Conservation (phyloP, 352 stramenopile genomes). For the Peronospora belbahrii region DNA sequence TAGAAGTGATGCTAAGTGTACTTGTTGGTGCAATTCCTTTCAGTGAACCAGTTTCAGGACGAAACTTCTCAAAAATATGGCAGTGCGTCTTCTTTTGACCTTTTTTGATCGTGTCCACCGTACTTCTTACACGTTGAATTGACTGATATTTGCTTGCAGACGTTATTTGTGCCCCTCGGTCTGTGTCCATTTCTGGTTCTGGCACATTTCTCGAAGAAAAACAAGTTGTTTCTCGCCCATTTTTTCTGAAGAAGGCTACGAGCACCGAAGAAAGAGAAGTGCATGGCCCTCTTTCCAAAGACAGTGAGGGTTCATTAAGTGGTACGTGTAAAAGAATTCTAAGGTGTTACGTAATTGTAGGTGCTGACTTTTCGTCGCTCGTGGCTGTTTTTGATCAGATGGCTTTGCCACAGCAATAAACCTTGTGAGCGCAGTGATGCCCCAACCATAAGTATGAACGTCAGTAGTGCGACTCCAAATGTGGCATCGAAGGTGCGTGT, state of each 20-base stretch:
- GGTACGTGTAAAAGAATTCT: slow-evolving; percentile 21
- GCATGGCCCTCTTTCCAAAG: slow-evolving; percentile 9
- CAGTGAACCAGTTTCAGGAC: slow-evolving; percentile 42
- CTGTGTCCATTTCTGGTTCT: slow-evolving; percentile 2
- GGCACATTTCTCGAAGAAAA: slow-evolving; percentile 3
- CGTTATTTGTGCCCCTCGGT: slow-evolving; percentile 47
- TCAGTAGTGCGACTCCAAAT: background rate
- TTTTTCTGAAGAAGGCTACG: slow-evolving; percentile 1
- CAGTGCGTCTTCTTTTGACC: slow-evolving; percentile 28
- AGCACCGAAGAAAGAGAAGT: slow-evolving; percentile 7
- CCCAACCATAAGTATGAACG: background rate
- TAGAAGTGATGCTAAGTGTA: slow-evolving; percentile 7
- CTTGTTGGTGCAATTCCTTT: slow-evolving; percentile 10
- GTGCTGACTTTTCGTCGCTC: too few relatives aligned
- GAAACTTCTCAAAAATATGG: slow-evolving; percentile 68
- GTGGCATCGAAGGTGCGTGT: slow-evolving; percentile 10
- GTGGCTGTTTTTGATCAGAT: slow-evolving; percentile 13
- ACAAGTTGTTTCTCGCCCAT: background rate
- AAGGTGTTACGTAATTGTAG: too few relatives aligned
- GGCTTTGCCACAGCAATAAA: slow-evolving; percentile 25
- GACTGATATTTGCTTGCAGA: slow-evolving; percentile 20
- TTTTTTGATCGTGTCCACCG: slow-evolving; percentile 23
- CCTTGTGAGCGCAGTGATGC: slow-evolving; percentile 2
- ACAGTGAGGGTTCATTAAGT: slow-evolving; percentile 36
- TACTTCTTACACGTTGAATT: too few relatives aligned